These are phyloP conservation scores for Urtica urens DNA, from an alignment of 306 rosid species.

Conservation along the genomic window DNA sequence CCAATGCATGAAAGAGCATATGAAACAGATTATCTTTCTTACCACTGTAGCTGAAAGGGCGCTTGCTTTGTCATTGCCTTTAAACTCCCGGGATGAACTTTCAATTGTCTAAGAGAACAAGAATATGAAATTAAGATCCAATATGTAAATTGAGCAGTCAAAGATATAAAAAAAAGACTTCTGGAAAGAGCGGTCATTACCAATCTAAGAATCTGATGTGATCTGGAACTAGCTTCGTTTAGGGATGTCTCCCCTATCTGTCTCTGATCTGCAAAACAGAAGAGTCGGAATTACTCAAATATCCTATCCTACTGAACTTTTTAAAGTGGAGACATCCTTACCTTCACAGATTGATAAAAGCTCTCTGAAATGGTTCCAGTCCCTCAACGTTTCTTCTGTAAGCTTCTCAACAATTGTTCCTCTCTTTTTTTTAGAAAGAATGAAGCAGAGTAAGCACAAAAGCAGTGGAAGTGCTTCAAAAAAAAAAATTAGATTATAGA, in stretches of 20 bases:
- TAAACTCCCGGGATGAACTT: conserved; percentile 82
- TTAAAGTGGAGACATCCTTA: conserved; percentile 24
- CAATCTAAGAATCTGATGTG: conserved; percentile 97
- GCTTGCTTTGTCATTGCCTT: conserved; percentile 89
- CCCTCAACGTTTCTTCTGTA: conserved; percentile 66
- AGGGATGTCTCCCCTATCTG: conserved; percentile 95
- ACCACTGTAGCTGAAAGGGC: conserved; percentile 90
- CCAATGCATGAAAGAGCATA: background rate
- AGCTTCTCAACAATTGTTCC: conserved; percentile 91
- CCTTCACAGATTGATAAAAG: conserved; percentile 82
- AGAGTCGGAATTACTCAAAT: conserved; percentile 7
- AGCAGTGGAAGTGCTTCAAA: conserved; percentile 5
- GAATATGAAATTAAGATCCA: conserved; percentile 14
- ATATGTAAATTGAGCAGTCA: no score
- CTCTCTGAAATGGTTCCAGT: conserved; percentile 78
- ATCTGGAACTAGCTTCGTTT: conserved; percentile 98
- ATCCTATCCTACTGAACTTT: conserved; percentile 4
- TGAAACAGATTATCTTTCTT: conserved; percentile 12
- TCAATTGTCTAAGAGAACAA: conserved; percentile 61
- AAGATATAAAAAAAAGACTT: no score
- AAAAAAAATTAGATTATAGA: conserved; percentile 17
- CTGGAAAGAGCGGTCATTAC: conserved; percentile 23
- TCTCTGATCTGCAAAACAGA: conserved; percentile 64
- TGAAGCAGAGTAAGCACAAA: conserved; percentile 17
- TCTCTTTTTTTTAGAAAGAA: conserved; percentile 63